Evolutionary conservation across 2,329 filamentous ascomycete genomes (phyloP).

Genomic region (Colletotrichum plurivorum): DNA sequence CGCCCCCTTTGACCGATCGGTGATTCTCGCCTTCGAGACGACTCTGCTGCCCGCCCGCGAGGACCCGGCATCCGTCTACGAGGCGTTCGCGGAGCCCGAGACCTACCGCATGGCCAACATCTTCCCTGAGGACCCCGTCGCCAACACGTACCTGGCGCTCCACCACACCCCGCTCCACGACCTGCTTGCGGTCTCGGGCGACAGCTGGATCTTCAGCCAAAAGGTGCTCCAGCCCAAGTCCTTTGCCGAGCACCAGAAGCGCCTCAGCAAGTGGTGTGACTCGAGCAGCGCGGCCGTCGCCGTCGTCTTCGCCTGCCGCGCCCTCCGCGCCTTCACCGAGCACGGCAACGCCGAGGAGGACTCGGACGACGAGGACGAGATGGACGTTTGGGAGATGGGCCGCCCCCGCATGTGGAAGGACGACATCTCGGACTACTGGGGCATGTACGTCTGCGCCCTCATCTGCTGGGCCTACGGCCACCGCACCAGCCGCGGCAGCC

Average conservation of each 20-base stretch:
- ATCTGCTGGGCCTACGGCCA: conserved; percentile 72
- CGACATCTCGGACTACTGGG: conserved; percentile 68
- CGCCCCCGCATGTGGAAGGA: conserved; percentile 44
- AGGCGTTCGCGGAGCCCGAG: conserved; percentile 41
- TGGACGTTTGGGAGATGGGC: conserved; percentile 27
- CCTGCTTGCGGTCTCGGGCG: conserved; percentile 70
- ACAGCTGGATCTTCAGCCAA: conserved; percentile 70
- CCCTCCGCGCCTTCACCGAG: conserved; percentile 59
- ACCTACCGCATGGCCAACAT: conserved; percentile 52
- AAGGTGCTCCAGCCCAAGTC: conserved; percentile 62
- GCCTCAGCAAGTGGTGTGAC: conserved; percentile 61
- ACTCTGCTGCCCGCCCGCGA: conserved; percentile 55
- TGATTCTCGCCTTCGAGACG: conserved; percentile 57
- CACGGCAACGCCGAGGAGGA: conserved; percentile 39
- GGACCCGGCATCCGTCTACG: conserved; percentile 33
- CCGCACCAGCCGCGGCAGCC: conserved; percentile 41
- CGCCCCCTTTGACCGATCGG: conserved; percentile 55
- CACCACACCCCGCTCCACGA: conserved; percentile 71
- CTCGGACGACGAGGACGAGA: conserved; percentile 18
- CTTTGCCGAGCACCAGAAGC: conserved; percentile 63
- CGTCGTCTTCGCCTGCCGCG: conserved; percentile 65
- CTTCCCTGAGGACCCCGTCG: conserved; percentile 61
- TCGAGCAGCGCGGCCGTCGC: conserved; percentile 62
- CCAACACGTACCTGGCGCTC: conserved; percentile 69
- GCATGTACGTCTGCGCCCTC: conserved; percentile 68